Percentiles rank a stretch among this genome's conserved stretches.
Evolutionary conservation across 495 filamentous ascomycete species (phyloP).

Genomic region (Daldinia grandis): DNA sequence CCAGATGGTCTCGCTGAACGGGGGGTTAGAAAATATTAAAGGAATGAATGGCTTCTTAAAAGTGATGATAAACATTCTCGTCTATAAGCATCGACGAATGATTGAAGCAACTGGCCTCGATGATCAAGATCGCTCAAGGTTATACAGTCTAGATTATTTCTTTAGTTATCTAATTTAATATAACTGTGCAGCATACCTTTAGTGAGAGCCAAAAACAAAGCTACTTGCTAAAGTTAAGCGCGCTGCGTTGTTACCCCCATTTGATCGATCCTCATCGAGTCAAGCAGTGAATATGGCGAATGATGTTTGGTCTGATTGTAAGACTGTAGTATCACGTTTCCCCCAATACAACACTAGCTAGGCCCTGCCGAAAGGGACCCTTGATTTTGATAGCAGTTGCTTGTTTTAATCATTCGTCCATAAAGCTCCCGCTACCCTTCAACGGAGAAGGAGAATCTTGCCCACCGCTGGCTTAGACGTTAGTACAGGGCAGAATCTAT

Average conservation of each 20-base stretch:
- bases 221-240: background rate
- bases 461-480: background rate
- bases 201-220: background rate
- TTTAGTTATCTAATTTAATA: background rate
- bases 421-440: background rate
- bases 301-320: background rate
- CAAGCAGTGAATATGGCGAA: background rate
- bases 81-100: background rate
- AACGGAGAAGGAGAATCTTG: background rate
- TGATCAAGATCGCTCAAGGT: background rate
- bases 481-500: background rate
- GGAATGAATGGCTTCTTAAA: slow-evolving; percentile 16
- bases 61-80: background rate
- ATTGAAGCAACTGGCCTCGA: background rate
- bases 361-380: background rate
- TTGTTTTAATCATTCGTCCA: background rate
- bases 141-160: slow-evolving; percentile 9
- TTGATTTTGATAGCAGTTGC: background rate
- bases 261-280: background rate
- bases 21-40: background rate
- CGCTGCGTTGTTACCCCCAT: background rate
- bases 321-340: background rate
- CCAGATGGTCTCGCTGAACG: slow-evolving; percentile 10
- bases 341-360: no score
- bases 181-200: background rate